A percentile compares a stretch with the other conserved stretches of the same genome.
Conservation (phyloP, 352 stramenopile species). For the Phytophthora lateralis region DNA sequence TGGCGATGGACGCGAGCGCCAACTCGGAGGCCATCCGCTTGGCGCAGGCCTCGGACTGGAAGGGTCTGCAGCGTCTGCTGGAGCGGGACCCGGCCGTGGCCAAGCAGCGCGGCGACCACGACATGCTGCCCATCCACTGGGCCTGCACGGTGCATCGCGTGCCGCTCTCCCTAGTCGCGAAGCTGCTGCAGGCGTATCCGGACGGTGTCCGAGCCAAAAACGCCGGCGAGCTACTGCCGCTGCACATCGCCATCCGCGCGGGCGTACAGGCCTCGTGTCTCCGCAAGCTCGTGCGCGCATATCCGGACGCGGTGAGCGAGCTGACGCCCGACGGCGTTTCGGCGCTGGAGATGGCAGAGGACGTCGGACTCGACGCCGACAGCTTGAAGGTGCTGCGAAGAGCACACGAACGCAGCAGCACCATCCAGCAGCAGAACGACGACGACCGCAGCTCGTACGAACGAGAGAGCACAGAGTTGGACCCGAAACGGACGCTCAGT, state of each 20-base stretch:
- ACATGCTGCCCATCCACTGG: conserved; percentile 87
- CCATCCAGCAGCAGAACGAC: conserved; percentile 19
- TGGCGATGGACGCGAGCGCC: conserved; percentile 26
- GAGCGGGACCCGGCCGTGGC: conserved; percentile 56
- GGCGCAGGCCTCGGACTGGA: conserved; percentile 81
- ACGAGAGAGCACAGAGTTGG: conserved; percentile 12
- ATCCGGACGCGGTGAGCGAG: conserved; percentile 55
- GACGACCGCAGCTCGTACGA: conserved; percentile 28
- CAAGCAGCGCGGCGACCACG: conserved; percentile 66
- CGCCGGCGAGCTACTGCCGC: conserved; percentile 63
- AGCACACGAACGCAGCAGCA: conserved; percentile 24
- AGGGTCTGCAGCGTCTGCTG: conserved; percentile 64
- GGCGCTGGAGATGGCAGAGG: conserved; percentile 59
- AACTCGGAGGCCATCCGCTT: conserved; percentile 76
- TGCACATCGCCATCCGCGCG: conserved; percentile 84
- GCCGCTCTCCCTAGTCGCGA: conserved; percentile 62
- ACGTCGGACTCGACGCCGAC: conserved; percentile 46
- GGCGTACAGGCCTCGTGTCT: conserved; percentile 52
- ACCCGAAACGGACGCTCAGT: conserved; percentile 12
- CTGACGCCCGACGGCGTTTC: conserved; percentile 51
- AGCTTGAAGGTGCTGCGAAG: conserved; percentile 54
- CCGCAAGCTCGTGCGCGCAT: conserved; percentile 53
- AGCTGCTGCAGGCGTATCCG: conserved; percentile 66
- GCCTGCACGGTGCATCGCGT: conserved; percentile 71
- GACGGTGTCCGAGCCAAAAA: conserved; percentile 65